Evolutionary conservation across 257 asterid species (phyloP).

Genomic region (Primulina eburnea): DNA sequence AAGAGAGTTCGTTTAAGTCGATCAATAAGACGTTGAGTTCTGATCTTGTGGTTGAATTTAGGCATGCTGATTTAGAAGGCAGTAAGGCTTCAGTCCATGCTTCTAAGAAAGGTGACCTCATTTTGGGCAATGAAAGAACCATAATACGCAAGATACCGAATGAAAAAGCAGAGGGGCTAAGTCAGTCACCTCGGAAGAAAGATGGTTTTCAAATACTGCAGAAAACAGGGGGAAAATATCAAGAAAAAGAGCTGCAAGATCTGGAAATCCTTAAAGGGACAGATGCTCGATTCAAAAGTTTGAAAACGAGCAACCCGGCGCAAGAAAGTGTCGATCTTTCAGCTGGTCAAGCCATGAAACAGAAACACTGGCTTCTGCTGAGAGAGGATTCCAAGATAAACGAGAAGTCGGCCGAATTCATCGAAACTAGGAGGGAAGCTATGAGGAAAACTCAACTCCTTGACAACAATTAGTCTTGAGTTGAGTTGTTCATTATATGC

Average conservation of each 20-base stretch:
- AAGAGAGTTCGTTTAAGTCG: background rate
- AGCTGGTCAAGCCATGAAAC: conserved; percentile 17
- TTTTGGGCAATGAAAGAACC: conserved; percentile 8
- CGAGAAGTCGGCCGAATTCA: conserved; percentile 51
- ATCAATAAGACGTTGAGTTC: conserved; percentile 10
- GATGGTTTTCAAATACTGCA: background rate
- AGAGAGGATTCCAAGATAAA: conserved; percentile 45
- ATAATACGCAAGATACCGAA: conserved; percentile 1
- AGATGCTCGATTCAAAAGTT: conserved; percentile 2
- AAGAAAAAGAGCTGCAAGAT: background rate
- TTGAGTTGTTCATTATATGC: background rate
- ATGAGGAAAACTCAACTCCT: conserved; percentile 32
- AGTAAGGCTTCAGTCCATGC: background rate
- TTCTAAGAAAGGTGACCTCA: conserved; percentile 25
- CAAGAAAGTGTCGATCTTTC: conserved; percentile 18
- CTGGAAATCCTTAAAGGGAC: background rate
- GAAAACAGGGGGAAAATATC: background rate
- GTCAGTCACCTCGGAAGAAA: background rate
- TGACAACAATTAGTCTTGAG: conserved; percentile 26
- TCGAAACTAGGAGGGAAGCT: conserved; percentile 47
- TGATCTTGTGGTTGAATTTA: conserved; percentile 44
- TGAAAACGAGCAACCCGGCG: conserved; percentile 7
- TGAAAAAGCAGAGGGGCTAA: background rate
- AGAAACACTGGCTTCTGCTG: conserved; percentile 24
- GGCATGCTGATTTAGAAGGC: conserved; percentile 34